Evolutionary conservation across 352 stramenopile species (phyloP).

Genomic region (Phytophthora sansomeana): DNA sequence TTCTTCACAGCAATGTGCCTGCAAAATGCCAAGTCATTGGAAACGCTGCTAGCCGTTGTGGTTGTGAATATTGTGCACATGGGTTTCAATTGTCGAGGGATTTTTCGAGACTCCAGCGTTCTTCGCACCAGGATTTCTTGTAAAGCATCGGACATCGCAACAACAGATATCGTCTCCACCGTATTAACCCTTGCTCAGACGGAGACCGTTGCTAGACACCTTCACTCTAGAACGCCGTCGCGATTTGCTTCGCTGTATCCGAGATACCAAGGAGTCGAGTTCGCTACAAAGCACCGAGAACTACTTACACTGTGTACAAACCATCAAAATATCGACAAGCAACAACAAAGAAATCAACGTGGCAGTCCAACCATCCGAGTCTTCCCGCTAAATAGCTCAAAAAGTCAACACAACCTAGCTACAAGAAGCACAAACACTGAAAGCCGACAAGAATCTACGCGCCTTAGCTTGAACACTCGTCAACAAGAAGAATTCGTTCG

Average conservation of each 20-base stretch:
- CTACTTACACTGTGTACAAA: not conserved
- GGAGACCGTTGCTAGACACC: not conserved
- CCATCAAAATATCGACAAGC: too few species aligned
- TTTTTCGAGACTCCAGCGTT: not conserved
- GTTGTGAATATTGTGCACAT: constrained; percentile 30
- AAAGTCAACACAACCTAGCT: not conserved
- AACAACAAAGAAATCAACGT: too few species aligned
- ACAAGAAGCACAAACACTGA: not conserved
- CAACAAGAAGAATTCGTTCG: constrained; percentile 22
- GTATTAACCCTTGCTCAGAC: constrained; percentile 5
- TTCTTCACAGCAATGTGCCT: constrained; percentile 49
- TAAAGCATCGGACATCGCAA: not conserved
- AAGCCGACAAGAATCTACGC: not conserved
- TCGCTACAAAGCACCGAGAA: constrained; percentile 2
- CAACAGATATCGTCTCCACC: not conserved
- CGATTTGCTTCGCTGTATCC: constrained; percentile 22
- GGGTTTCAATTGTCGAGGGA: constrained; percentile 23
- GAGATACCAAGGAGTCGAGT: constrained; percentile 5
- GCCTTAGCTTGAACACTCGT: not conserved
- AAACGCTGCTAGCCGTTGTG: constrained; percentile 33
- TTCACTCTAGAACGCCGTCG: constrained; percentile 13
- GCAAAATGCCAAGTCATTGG: constrained; percentile 47
- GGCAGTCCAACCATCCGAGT: too few species aligned
- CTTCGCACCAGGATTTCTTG: not conserved
- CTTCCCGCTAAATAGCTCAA: not conserved